Evolutionary conservation across 192 early-diverging fungal genomes (phyloP), one percentile per base, ranked within the genome.

Genomic region (Allomyces javanicus): DNA sequence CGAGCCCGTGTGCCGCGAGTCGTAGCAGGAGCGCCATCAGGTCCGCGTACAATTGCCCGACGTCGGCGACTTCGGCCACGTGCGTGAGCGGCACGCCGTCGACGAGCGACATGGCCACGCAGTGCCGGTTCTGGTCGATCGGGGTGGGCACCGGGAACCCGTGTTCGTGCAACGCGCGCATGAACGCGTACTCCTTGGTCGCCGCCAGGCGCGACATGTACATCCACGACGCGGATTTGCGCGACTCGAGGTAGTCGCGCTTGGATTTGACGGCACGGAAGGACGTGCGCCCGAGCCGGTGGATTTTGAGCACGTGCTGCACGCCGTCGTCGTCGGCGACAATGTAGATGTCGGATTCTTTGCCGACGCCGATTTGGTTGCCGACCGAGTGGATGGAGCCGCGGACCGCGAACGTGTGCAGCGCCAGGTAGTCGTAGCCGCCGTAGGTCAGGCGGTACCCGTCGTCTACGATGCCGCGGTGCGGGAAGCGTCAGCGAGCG

Each of bases 351-450:
- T 99, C 96, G 79, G 95, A 96, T 75, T 99, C 97, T 74, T 99
- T 99, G 62, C 97, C 97, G 9, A 99, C 93, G 73, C 97, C 97
- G 72, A 99, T 97, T 78, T 97, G 94, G 78, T 97, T 96, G 22
- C 97, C 97, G 6, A 99, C 94, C 25, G 94, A 97, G 67, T 83
- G 84, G 19, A 99, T 85, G 1, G 84, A 78, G 11, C 89, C 90
- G 61, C 93, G 83, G 72, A 89, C 89, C 65, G 82, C 85, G 71
- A 99, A 79, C 9, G 97, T 92, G 73, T 89, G 91, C 43, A 99
- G 79, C 0, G 97, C 95, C 62, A 99, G 79, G 72, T 97, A 97
- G 74, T 99, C 97, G 79, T 95, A 99, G n/a, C 97, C 97, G 63
- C 94, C 92, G 72, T 99, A 99, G 25, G 96, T 93, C 66, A 99